Evolutionary conservation across 139 green algal genomes (phyloP).

Genomic region (Coelastrella sp.): DNA sequence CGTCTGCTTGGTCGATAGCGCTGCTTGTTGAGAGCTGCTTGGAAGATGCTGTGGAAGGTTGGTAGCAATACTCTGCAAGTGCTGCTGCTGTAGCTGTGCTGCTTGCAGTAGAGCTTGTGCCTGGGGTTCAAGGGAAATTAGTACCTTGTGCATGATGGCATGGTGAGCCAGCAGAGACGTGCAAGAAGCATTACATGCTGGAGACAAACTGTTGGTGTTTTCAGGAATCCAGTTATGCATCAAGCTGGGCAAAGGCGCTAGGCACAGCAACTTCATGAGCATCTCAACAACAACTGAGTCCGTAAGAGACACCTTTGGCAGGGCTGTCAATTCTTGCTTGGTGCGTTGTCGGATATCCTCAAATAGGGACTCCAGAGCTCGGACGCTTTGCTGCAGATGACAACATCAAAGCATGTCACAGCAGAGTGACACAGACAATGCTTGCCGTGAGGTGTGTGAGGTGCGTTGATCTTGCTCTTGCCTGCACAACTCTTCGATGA

Average conservation of each 20-base stretch:
- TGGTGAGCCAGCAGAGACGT: no score
- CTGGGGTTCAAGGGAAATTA: slow-evolving; percentile 39
- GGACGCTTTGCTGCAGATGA: slow-evolving; percentile 52
- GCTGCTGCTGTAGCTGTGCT: slow-evolving; percentile 53
- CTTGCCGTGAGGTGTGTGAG: background rate
- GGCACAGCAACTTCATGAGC: no score
- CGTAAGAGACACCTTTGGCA: slow-evolving; percentile 61
- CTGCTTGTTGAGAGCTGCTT: background rate
- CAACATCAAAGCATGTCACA: no score
- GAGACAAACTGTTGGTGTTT: no score
- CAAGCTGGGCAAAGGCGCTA: no score
- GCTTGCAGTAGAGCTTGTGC: slow-evolving; percentile 65
- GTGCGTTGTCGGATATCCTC: slow-evolving; percentile 45
- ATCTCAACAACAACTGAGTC: no score
- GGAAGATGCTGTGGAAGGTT: slow-evolving; percentile 70
- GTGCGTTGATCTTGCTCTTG: background rate
- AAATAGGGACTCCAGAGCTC: slow-evolving; percentile 54
- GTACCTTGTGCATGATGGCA: background rate
- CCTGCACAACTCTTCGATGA: background rate
- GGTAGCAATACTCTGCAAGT: slow-evolving; percentile 60
- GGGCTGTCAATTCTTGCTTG: slow-evolving; percentile 38
- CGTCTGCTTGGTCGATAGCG: no score
- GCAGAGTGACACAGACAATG: background rate
- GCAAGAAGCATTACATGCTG: no score
- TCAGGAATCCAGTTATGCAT: no score